Evolutionary conservation across 345 rosid genomes (phyloP), one percentile per base, ranked within the genome.

Genomic region (Lagerstroemia speciosa): DNA sequence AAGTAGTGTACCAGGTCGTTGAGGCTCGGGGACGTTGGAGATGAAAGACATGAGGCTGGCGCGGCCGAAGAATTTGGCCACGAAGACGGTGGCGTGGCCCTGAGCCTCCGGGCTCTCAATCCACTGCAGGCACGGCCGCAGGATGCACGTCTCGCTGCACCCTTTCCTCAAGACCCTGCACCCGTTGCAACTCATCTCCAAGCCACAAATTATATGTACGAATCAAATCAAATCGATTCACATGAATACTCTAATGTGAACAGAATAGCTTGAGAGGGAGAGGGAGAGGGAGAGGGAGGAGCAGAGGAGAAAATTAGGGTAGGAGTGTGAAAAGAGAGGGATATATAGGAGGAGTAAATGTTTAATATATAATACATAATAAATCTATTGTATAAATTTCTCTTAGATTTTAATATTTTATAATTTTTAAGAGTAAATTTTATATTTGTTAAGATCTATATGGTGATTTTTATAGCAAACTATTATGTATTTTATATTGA

Each of bases 41-140:
- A 94, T 91, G 80, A 94, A 94, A 33, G 99, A 94, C 96, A 91
- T 86, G 24, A 94, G 88, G 29, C 97, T 97, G 68, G 99, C 96
- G 27, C 99, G 97, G 70, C 99, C 99, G 46, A 94, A 94, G 76
- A 94, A 91, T 79, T 91, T 94, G 74, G 99, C 97, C 37, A 94
- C 96, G 77, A 91, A 94, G 27, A 91, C 96, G 29, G 99, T 94
- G n/a, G 97, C 99, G 78, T 94, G 92, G 36, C 99, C 99, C 73
- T 94, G 97, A 9, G 99, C 86, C 71, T 91, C 96, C 6, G 97
- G 88, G 74, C 73, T 72, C 50, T 91, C 97, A 67, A 94, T 94
- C 97, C 96, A 86, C 72, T 87, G 95, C 52, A 94, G 77, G 69
- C 99, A 91, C 2, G 97, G 95, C 15, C 99, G 87, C 43, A 94